Percentiles rank a stretch among this genome's conserved stretches.
These are phyloP conservation scores for Yamadazyma ubonensis DNA, from an alignment of 805 yeast genomes.

Conservation along the genomic window DNA sequence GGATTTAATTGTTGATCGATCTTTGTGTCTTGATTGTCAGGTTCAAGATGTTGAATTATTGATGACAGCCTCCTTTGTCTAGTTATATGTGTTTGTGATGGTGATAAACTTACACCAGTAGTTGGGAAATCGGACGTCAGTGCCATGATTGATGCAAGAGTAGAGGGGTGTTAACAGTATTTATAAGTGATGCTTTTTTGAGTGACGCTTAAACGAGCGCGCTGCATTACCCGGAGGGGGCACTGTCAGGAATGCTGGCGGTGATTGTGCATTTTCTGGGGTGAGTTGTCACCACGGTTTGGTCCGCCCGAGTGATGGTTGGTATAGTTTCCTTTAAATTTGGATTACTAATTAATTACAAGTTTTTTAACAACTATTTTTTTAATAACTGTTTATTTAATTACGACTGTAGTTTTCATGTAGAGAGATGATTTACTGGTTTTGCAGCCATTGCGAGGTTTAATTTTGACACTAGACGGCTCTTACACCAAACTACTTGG, in stretches of 20 bases:
- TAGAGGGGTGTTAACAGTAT: neutral
- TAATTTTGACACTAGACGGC: too few relatives aligned
- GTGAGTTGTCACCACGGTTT: too few relatives aligned
- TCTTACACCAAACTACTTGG: too few relatives aligned
- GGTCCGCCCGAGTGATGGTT: too few relatives aligned
- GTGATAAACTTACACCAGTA: constrained; percentile 17
- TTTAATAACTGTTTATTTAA: too few relatives aligned
- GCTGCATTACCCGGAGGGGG: constrained; percentile 8
- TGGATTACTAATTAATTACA: too few relatives aligned
- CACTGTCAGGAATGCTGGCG: too few relatives aligned
- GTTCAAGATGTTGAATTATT: constrained; percentile 85
- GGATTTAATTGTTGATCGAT: constrained; percentile 88
- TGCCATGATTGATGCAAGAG: constrained; percentile 1
- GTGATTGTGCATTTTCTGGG: neutral
- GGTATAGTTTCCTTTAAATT: too few relatives aligned
- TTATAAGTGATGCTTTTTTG: constrained; percentile 5
- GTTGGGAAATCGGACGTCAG: constrained; percentile 13
- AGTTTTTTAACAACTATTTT: too few relatives aligned
- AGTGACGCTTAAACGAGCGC: constrained; percentile 10
- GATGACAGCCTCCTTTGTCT: constrained; percentile 77
- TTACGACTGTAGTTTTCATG: too few relatives aligned
- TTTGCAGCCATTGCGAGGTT: too few relatives aligned
- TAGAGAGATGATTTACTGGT: too few relatives aligned
- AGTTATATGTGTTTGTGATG: constrained; percentile 30
- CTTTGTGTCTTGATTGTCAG: constrained; percentile 87